Evolutionary conservation across 768 basidiomycete species (phyloP).

Genomic region (Russula virescens): DNA sequence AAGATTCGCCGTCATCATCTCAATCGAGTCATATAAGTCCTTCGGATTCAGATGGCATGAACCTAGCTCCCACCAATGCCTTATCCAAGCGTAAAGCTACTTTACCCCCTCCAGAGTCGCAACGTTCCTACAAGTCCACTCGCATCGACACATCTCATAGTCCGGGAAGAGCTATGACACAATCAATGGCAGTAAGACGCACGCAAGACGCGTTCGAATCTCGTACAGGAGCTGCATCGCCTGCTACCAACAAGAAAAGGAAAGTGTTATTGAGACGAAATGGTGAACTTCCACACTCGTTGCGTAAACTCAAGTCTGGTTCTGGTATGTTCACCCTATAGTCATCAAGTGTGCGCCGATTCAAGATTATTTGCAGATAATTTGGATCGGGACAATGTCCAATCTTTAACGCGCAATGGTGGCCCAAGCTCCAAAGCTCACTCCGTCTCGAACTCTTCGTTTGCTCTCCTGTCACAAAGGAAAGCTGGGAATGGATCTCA

Average conservation of each 20-base stretch:
- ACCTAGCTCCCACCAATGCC: background rate
- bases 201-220: background rate
- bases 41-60: background rate
- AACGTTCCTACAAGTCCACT: conserved; percentile 4
- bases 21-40: background rate
- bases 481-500: background rate
- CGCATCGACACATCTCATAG: conserved; percentile 1
- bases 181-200: background rate
- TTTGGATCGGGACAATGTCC: background rate
- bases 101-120: background rate
- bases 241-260: background rate
- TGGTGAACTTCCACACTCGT: background rate
- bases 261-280: conserved; percentile 2
- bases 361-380: background rate
- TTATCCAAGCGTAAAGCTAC: conserved; percentile 10
- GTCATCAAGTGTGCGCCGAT: background rate
- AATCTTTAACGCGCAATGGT: background rate
- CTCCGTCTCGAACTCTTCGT: background rate
- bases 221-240: background rate
- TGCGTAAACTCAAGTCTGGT: background rate
- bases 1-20: conserved; percentile 9
- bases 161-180: background rate
- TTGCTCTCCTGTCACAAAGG: background rate
- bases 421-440: conserved; percentile 2
- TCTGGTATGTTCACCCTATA: background rate